phyloP scores from a whole-genome alignment of 2,329 filamentous ascomycete species.

The Neofusicoccum sp. region DNA sequence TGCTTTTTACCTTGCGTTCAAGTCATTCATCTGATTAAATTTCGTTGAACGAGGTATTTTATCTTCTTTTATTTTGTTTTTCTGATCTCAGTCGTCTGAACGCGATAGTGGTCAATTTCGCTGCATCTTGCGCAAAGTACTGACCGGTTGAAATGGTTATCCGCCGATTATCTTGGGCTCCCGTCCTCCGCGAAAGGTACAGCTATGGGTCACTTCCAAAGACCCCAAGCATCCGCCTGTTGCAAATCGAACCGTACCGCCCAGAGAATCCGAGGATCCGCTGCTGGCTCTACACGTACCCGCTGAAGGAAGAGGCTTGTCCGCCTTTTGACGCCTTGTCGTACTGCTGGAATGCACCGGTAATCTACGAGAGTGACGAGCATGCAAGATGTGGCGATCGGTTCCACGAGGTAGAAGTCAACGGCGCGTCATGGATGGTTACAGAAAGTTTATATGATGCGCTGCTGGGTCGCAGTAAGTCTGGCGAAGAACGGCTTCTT shows the following conservation, averaged over 20 bases:
- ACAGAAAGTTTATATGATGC: slow-evolving; percentile 13
- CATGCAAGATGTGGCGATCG: background rate
- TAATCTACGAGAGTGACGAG: background rate
- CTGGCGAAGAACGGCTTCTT: background rate
- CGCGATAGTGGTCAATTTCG: background rate
- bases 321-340: slow-evolving; percentile 2
- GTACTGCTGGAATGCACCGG: background rate
- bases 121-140: too few relatives aligned
- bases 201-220: background rate
- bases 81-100: background rate
- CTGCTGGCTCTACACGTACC: background rate
- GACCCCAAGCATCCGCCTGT: background rate
- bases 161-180: background rate
- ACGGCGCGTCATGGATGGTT: background rate
- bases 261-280: background rate
- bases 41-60: background rate
- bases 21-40: background rate
- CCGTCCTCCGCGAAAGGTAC: background rate
- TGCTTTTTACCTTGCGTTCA: too few relatives aligned
- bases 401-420: background rate
- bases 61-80: background rate
- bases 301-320: background rate
- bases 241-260: background rate
- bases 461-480: background rate
- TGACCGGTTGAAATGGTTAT: too few relatives aligned